These are phyloP conservation scores for Forsythia suspensa DNA, from an alignment of 257 asterid species.

Conservation along the genomic window DNA sequence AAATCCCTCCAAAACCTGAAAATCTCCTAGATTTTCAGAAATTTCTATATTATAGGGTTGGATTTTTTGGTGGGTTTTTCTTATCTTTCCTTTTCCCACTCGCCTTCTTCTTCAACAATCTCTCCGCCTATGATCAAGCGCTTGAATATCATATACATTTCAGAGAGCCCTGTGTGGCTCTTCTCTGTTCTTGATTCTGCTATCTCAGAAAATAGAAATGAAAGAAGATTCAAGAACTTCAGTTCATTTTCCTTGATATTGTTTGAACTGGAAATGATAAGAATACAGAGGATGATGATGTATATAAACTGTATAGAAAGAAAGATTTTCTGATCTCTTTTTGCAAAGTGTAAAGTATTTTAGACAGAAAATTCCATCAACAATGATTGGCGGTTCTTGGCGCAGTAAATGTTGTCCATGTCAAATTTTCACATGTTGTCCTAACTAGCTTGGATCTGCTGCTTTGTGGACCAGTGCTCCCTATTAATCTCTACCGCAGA, in stretches of 20 bases:
- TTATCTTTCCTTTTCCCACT: conserved; percentile 90
- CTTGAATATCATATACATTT: conserved; percentile 79
- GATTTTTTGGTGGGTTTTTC: background rate
- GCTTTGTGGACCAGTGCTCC: background rate
- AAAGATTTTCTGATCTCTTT: conserved; percentile 22
- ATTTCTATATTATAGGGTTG: no score
- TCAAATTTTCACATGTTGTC: background rate
- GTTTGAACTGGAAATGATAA: background rate
- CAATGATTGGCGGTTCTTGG: conserved; percentile 56
- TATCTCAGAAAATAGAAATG: background rate
- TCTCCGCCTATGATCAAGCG: conserved; percentile 76
- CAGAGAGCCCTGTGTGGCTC: conserved; percentile 53
- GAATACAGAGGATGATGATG: background rate
- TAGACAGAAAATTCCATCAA: conserved; percentile 36
- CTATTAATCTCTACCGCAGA: no score
- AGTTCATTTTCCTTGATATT: background rate
- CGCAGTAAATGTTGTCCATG: conserved; percentile 21
- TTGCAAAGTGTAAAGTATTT: background rate
- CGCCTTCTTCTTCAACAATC: conserved; percentile 76
- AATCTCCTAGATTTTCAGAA: no score
- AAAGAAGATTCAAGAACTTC: conserved; percentile 30
- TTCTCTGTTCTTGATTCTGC: conserved; percentile 1
- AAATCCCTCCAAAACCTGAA: background rate
- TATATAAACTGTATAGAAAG: conserved; percentile 18
- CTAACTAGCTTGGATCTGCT: conserved; percentile 13